Evolutionary conservation across 495 filamentous ascomycete species (phyloP), one percentile per base, ranked within the genome.

Genomic region (Margaritispora aquatica): DNA sequence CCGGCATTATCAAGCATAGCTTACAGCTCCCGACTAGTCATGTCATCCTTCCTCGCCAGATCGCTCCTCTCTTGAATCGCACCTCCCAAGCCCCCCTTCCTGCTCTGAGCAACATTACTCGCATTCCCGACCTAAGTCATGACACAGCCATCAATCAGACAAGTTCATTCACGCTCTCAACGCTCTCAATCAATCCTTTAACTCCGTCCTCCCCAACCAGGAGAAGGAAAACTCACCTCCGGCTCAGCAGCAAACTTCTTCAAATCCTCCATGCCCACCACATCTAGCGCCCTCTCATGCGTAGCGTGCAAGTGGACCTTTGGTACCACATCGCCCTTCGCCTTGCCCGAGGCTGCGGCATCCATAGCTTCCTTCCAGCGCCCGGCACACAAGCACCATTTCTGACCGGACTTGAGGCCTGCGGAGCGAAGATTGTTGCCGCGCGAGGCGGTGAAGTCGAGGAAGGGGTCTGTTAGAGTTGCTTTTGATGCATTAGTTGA

Each of bases 361-460:
- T 78, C 69, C 50, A 77, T 74, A 17, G 76, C 80, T 60, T 83
- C 79, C 63, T 75, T 74, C 80, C 80, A 83, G 38, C 80, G 63
- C 17, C 62, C 61, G 3, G 79, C 77, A 62, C 80, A 80, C 15
- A 85, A 65, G 63, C 84, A 86, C 83, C 84, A 85, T 59, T 77
- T 78, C 54, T 80, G 83, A 3, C 83, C 82, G 13, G 68, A 73
- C 24, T 72, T 79, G 26, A 85, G 71, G 20, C 83, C 83, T 27
- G 75, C 67, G 2, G 59, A 47, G 2, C 79, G 72, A 19, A 87
- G 71, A 59, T 85, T 79, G 63, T 86, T 86, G 41, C 81, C 83
- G 17, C 74, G 70, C 0, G 74, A 71, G 36, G 80, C 80, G 46
- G 73, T 73, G 69, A 80, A 85, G 62, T 84, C 77, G 19, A 86